A percentile compares a stretch with the other conserved stretches of the same genome.
phyloP scores from a whole-genome alignment of 306 rosid species.

The Citrullus mucosospermus region DNA sequence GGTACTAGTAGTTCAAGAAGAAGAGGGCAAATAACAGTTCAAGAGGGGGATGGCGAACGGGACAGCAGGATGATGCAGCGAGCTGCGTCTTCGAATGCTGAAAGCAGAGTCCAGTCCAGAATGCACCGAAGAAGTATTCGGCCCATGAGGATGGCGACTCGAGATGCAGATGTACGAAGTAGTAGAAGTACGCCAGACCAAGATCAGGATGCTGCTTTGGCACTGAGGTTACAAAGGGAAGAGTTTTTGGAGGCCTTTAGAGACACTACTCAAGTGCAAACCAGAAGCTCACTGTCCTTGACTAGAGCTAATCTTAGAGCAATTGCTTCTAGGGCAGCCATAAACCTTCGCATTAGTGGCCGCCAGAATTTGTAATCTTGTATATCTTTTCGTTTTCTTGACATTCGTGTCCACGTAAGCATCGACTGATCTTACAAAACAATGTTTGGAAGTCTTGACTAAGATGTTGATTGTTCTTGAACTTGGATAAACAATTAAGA shows the following conservation, averaged over 20 bases:
- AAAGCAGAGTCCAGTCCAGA: slow-evolving; percentile 7
- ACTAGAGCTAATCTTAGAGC: slow-evolving; percentile 62
- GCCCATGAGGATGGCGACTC: slow-evolving; percentile 8
- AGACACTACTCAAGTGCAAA: slow-evolving; percentile 24
- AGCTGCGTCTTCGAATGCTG: slow-evolving; percentile 5
- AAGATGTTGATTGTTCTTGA: no score
- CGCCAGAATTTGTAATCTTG: slow-evolving; percentile 8
- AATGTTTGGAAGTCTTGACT: not conserved
- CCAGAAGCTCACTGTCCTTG: slow-evolving; percentile 16
- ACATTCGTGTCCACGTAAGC: no score
- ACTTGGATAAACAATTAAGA: no score
- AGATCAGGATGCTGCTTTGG: slow-evolving; percentile 78
- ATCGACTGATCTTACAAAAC: not conserved
- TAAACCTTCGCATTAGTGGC: slow-evolving; percentile 25
- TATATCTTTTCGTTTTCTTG: not conserved
- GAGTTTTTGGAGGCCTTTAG: slow-evolving; percentile 63
- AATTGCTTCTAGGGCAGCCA: slow-evolving; percentile 56
- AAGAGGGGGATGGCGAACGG: slow-evolving; percentile 22
- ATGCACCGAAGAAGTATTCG: slow-evolving; percentile 7
- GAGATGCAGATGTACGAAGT: slow-evolving; percentile 8
- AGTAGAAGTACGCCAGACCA: slow-evolving; percentile 42
- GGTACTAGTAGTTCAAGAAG: slow-evolving; percentile 18
- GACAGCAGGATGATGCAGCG: slow-evolving; percentile 19
- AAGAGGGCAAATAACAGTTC: slow-evolving; percentile 15
- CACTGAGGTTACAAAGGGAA: slow-evolving; percentile 75